These are phyloP conservation scores for Fragilariopsis cylindrus DNA, from an alignment of 108 stramenopile species.

Conservation along the genomic window DNA sequence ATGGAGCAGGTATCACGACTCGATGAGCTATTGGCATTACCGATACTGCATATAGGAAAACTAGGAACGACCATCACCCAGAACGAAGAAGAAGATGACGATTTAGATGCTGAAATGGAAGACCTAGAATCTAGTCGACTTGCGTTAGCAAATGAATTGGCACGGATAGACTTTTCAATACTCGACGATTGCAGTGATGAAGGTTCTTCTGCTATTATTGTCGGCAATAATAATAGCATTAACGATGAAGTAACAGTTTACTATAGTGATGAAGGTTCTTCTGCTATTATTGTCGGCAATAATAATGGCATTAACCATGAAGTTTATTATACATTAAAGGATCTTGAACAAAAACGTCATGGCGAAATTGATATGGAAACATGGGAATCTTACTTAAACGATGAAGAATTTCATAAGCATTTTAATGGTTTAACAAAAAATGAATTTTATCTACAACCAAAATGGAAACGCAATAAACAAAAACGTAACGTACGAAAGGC, in stretches of 20 bases:
- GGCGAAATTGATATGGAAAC: constrained; percentile 9
- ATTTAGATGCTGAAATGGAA: constrained; percentile 29
- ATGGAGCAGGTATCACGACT: constrained; percentile 31
- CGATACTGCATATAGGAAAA: constrained; percentile 22
- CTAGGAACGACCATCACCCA: constrained; percentile 18
- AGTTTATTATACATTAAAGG: too few relatives aligned
- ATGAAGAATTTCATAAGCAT: constrained; percentile 24
- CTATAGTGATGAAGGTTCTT: too few relatives aligned
- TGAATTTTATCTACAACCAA: constrained; percentile 29
- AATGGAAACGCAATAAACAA: constrained; percentile 31
- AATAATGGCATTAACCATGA: too few relatives aligned
- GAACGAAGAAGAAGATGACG: constrained; percentile 28
- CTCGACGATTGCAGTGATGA: constrained; percentile 2
- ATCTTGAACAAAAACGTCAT: too few relatives aligned
- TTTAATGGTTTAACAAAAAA: constrained; percentile 33
- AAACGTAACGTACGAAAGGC: constrained; percentile 5
- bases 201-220: too few relatives aligned
- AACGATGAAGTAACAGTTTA: too few relatives aligned
- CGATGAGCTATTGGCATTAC: constrained; percentile 27
- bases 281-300: too few relatives aligned
- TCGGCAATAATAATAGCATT: too few relatives aligned
- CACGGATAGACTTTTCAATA: constrained; percentile 24
- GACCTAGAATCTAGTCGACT: constrained; percentile 30
- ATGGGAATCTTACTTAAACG: constrained; percentile 36
- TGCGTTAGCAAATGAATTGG: constrained; percentile 25